A percentile compares a stretch with the other conserved stretches of the same genome.
Evolutionary conservation across 2,329 filamentous ascomycete species (phyloP).

Genomic region (Dothiorella sarmentorum): DNA sequence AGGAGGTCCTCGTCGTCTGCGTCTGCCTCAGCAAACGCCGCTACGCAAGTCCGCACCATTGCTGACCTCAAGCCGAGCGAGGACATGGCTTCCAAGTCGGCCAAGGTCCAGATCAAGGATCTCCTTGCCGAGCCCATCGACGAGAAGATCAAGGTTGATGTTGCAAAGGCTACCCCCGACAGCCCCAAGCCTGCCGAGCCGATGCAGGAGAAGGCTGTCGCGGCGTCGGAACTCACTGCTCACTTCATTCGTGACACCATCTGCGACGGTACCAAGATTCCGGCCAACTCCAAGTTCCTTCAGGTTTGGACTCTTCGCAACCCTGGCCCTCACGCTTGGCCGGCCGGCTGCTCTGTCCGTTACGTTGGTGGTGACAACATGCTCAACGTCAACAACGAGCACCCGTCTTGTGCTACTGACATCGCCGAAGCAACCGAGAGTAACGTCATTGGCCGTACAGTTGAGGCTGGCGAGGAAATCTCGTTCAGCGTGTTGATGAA

Average conservation of each 20-base stretch:
- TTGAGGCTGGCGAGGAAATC: slow-evolving; percentile 71
- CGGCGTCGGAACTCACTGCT: slow-evolving; percentile 50
- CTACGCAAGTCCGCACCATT: slow-evolving; percentile 63
- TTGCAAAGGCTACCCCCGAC: slow-evolving; percentile 20
- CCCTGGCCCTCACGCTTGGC: slow-evolving; percentile 75
- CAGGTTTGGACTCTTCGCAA: slow-evolving; percentile 93
- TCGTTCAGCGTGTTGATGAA: slow-evolving; percentile 83
- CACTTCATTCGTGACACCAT: slow-evolving; percentile 76
- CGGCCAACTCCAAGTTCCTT: slow-evolving; percentile 70
- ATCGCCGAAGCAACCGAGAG: slow-evolving; percentile 79
- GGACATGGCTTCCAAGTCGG: slow-evolving; percentile 35
- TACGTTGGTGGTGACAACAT: slow-evolving; percentile 95
- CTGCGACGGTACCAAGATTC: slow-evolving; percentile 69
- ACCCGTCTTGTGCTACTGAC: slow-evolving; percentile 73
- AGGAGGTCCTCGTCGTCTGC: slow-evolving; percentile 52
- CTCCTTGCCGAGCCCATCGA: slow-evolving; percentile 34
- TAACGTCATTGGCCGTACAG: slow-evolving; percentile 65
- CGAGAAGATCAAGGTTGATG: slow-evolving; percentile 32
- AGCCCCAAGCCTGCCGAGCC: slow-evolving; percentile 3
- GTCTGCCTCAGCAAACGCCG: slow-evolving; percentile 49
- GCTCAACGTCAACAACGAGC: slow-evolving; percentile 80
- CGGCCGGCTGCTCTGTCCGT: slow-evolving; percentile 81
- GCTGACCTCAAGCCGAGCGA: slow-evolving; percentile 56
- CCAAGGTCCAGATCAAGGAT: slow-evolving; percentile 40
- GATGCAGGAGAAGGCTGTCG: slow-evolving; percentile 20